phyloP scores from a whole-genome alignment of 257 asterid species.

The Solanum ahanhuiri region DNA sequence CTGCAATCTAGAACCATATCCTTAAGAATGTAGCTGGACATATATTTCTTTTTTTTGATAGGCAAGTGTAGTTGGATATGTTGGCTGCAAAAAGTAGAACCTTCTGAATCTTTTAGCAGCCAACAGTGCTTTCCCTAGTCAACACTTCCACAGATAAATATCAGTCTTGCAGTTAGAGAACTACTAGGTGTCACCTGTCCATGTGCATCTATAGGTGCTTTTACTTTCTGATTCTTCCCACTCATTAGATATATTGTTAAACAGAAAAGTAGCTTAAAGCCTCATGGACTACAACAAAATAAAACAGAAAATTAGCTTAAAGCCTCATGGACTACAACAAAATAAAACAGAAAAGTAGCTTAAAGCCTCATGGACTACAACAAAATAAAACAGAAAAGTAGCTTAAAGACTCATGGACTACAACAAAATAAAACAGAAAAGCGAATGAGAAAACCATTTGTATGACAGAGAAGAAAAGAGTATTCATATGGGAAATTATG shows the following conservation, averaged over 20 bases:
- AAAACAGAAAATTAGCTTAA: not conserved
- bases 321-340: not conserved
- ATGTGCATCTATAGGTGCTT: not conserved
- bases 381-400: not conserved
- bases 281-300: not conserved
- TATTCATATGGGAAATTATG: not conserved
- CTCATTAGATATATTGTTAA: not conserved
- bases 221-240: not conserved
- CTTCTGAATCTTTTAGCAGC: not conserved
- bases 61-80: not conserved
- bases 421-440: not conserved
- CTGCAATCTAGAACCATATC: not conserved
- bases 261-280: not conserved
- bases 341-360: not conserved
- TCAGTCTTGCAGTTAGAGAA: not conserved
- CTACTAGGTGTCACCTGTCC: not conserved
- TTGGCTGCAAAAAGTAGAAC: not conserved
- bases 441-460: not conserved
- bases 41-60: not conserved
- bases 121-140: not conserved
- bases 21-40: not conserved
- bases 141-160: not conserved
- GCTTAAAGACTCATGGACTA: not conserved
- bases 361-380: not conserved
- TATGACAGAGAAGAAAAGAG: not conserved